Conservation (phyloP, 179 eudicot species). For the Drosera spatulata region DNA sequence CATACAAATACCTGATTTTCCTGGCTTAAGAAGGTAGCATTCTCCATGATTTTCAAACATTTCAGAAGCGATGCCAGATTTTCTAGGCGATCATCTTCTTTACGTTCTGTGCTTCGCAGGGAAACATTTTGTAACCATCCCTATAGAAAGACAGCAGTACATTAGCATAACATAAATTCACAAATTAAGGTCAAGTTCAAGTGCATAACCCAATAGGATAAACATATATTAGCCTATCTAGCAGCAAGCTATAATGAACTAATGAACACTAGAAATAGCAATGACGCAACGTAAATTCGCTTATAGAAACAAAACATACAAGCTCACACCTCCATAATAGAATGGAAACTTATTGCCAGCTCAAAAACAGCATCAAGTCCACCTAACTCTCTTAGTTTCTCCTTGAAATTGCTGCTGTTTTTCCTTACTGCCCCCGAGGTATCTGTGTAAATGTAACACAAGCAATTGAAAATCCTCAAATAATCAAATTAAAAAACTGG, state of each 20-base stretch:
- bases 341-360: slow-evolving; percentile 55
- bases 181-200: neutral
- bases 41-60: slow-evolving; percentile 91
- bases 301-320: slow-evolving; percentile 23
- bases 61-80: slow-evolving; percentile 58
- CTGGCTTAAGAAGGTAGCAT: slow-evolving; percentile 75
- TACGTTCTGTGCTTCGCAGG: slow-evolving; percentile 24
- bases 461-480: neutral
- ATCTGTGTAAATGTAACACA: slow-evolving; percentile 23
- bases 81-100: slow-evolving; percentile 34
- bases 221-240: neutral
- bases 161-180: neutral
- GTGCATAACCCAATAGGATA: neutral
- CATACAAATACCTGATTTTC: slow-evolving; percentile 64
- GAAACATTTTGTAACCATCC: slow-evolving; percentile 37
- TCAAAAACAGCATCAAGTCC: slow-evolving; percentile 93
- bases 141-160: slow-evolving; percentile 22
- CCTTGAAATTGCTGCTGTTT: slow-evolving; percentile 73
- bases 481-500: neutral
- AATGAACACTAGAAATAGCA: neutral
- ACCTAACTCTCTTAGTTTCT: slow-evolving; percentile 70
- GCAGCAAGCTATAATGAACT: neutral
- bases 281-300: neutral
- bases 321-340: slow-evolving; percentile 79
- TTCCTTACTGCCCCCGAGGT: slow-evolving; percentile 48